Evolutionary conservation across 176 grass and related monocot species (phyloP), one percentile per base, ranked within the genome.

Genomic region (Hsuehochloa calcarea): DNA sequence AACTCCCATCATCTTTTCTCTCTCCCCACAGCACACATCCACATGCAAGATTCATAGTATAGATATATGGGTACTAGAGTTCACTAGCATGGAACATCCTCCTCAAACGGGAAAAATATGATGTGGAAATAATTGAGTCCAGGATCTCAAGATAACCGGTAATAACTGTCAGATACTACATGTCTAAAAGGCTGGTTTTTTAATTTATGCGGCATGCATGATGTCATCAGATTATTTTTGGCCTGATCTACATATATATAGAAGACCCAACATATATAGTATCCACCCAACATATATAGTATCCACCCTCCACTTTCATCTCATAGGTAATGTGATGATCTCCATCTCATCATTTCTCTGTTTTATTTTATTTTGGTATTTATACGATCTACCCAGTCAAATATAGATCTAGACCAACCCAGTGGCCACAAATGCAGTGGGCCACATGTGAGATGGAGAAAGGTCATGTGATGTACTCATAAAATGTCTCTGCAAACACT

Each of bases 381-480:
- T 43, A 71, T 80, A 61, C 63, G 63, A 49, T 90, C 29, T 59
- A 81, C 13, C 37, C 83, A 80, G 92, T 91, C 92, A 91, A 92
- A 93, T 78, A 45, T 68, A 91, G 86, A 95, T 95, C 88, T 87
- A 72, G 80, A 91, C 79, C 87, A 85, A 67, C 47, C 85, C 47
- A 74, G 59, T 74, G 69, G 85, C 59, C 83, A 85, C 86, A 75
- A 87, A 87, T 76, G 87, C 82, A 83, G 74, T 96, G 89, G 84
- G 74, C 87, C 94, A 89, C 84, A 91, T 81, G 87, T 88, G 78
- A 64, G 72, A 78, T 77, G 65, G 85, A 47, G 68, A 88, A 80
- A 88, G 88, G 81, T 93, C 91, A 90, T 85, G 91, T 88, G 88
- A 88, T 74, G 68, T 74, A 85, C 72, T 86, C 87, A 87, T 87